Evolutionary conservation across 129 eudicot genomes (phyloP), one percentile per base, ranked within the genome.

Genomic region (Saposhnikovia divaricata): DNA sequence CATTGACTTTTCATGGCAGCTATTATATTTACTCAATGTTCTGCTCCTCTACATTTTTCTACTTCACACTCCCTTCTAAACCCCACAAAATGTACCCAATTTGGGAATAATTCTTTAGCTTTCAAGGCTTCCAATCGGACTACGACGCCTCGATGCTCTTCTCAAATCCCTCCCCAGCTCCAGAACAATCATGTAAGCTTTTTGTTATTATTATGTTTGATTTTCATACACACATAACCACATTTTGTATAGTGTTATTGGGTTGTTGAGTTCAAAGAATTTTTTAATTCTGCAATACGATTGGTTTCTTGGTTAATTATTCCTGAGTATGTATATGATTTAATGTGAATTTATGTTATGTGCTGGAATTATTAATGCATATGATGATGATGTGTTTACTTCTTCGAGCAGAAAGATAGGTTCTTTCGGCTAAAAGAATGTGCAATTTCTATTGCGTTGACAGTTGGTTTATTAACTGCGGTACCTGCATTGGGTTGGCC

Each of bases 381-480:
- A 66, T 66, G 40, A 19, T 66, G 42, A 66, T 66, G 21, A 28
- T 6, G 11, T 66, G 19, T 70, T 79, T 57, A 38, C 28, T 25
- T 13, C n/a, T 74, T 80, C 78, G n/a, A 71, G 82, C 98, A 93
- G 98, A 90, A 82, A 82, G 88, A 85, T 84, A 59, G 87, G 86
- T 85, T 85, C 8, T 84, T 85, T 43, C 85, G 89, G 61, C 51
- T 92, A 47, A 92, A 92, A 85, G 90, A 92, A 87, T 87, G 91
- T 81, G 91, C 88, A 57, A 85, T 92, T 87, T 92, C 99, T 18
- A 82, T 92, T 21, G 97, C 96, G 3, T 83, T 95, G 77, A 89
- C 97, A 0, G 84, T 85, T 63, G 97, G 96, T n/a, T 85, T 95
- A 79, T 61, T 92, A 80, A 85, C 93, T n/a, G 93, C 96, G 45